Conservation (phyloP, 2,329 filamentous ascomycete species). For the Talaromyces sp. region DNA sequence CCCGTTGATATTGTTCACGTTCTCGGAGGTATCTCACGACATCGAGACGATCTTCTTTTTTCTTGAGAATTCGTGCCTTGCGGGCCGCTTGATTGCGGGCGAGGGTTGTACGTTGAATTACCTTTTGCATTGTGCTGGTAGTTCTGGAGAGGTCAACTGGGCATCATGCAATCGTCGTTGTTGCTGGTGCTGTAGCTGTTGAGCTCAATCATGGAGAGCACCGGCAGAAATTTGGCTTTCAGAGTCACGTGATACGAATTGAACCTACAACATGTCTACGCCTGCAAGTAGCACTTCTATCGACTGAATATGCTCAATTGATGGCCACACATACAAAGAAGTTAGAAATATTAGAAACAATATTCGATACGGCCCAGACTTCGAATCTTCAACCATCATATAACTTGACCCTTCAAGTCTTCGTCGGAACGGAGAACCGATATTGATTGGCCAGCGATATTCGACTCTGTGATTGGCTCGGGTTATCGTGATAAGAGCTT, state of each 20-base stretch:
- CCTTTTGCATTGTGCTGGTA: slow-evolving; percentile 58
- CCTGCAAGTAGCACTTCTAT: not conserved
- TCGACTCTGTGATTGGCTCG: not conserved
- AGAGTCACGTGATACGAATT: slow-evolving; percentile 6
- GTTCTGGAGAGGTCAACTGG: not conserved
- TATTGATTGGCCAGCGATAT: not conserved
- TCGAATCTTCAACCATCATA: too few species aligned
- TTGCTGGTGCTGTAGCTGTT: slow-evolving; percentile 18
- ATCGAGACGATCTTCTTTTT: slow-evolving; percentile 37
- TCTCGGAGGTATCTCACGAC: slow-evolving; percentile 27
- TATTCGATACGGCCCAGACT: not conserved
- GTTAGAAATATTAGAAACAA: not conserved
- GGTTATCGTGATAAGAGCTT: slow-evolving; percentile 10
- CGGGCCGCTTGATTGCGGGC: slow-evolving; percentile 58
- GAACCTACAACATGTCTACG: not conserved
- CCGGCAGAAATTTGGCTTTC: slow-evolving; percentile 9
- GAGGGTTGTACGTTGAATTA: slow-evolving; percentile 60
- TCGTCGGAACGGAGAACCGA: not conserved
- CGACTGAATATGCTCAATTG: not conserved
- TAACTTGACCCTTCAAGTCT: not conserved
- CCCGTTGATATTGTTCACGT: slow-evolving; percentile 29
- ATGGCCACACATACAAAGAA: not conserved
- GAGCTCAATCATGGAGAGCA: not conserved
- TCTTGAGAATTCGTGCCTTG: slow-evolving; percentile 42
- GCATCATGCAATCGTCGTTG: not conserved